Conservation (phyloP, 108 stramenopile species). For the Fistulifera pelliculosa region DNA sequence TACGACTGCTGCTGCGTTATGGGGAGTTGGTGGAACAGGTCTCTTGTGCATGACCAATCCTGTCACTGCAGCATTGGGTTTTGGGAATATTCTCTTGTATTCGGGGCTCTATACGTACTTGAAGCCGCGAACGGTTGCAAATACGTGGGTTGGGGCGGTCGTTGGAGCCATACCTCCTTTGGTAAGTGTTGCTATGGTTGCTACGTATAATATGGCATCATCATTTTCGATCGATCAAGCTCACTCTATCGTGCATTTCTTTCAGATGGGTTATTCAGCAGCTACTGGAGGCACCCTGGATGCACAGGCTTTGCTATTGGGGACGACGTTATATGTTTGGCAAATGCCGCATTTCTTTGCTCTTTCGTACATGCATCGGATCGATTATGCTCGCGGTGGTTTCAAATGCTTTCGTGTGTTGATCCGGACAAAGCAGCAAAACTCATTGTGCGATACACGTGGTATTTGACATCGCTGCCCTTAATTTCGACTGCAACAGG, state of each 20-base stretch:
- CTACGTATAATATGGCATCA: too few species aligned
- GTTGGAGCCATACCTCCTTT: constrained; percentile 98
- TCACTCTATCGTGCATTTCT: too few species aligned
- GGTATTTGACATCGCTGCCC: constrained; percentile 82
- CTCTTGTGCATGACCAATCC: constrained; percentile 85
- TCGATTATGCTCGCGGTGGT: constrained; percentile 79
- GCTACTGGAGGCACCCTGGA: constrained; percentile 78
- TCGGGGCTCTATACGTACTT: constrained; percentile 93
- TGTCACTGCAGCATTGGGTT: constrained; percentile 80
- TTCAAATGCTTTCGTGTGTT: constrained; percentile 53
- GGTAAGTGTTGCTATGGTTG: too few species aligned
- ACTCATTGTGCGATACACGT: constrained; percentile 75
- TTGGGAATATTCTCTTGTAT: constrained; percentile 91
- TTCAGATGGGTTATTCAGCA: constrained; percentile 92
- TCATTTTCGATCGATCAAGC: too few species aligned
- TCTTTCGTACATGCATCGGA: constrained; percentile 88
- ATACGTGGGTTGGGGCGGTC: constrained; percentile 97
- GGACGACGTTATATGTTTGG: constrained; percentile 89
- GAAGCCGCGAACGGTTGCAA: constrained; percentile 86
- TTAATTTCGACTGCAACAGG: constrained; percentile 65
- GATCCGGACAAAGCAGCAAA: constrained; percentile 71
- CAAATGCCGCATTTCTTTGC: constrained; percentile 99
- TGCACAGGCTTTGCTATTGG: constrained; percentile 73
- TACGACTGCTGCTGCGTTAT: constrained; percentile 50
- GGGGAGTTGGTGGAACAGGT: constrained; percentile 60